Evolutionary conservation across 1,284 basidiomycete genomes (phyloP).

Genomic region (Ustilago crameri): DNA sequence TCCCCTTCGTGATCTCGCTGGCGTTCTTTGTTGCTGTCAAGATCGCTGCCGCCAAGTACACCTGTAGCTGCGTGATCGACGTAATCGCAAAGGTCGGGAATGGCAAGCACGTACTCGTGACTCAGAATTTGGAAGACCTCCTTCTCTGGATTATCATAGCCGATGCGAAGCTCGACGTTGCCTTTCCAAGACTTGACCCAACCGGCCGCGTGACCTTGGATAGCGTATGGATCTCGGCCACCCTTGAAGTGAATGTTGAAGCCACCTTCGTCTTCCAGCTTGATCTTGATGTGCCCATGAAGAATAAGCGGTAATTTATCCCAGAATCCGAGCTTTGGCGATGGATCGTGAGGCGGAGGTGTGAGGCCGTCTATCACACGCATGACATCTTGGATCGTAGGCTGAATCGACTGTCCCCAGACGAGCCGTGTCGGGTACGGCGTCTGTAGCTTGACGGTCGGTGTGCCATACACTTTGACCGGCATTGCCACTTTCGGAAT

Average conservation of each 20-base stretch:
- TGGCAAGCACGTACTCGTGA: slow-evolving; percentile 72
- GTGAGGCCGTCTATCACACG: slow-evolving; percentile 84
- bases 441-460: slow-evolving; percentile 75
- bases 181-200: slow-evolving; percentile 89
- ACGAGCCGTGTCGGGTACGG: slow-evolving; percentile 79
- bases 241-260: slow-evolving; percentile 78
- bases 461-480: slow-evolving; percentile 86
- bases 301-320: slow-evolving; percentile 78
- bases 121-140: slow-evolving; percentile 88
- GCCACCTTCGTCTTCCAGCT: slow-evolving; percentile 76
- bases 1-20: slow-evolving; percentile 19
- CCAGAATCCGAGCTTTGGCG: slow-evolving; percentile 91
- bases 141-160: slow-evolving; percentile 77
- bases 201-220: slow-evolving; percentile 83
- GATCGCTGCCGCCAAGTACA: slow-evolving; percentile 14
- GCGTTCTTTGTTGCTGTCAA: slow-evolving; percentile 2
- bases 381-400: slow-evolving; percentile 87
- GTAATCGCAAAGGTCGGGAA: slow-evolving; percentile 70
- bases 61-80: slow-evolving; percentile 71
- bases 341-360: slow-evolving; percentile 84
- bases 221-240: slow-evolving; percentile 82
- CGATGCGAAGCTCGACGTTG: slow-evolving; percentile 79
- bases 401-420: slow-evolving; percentile 90
- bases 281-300: slow-evolving; percentile 82
- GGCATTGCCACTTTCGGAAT: slow-evolving; percentile 95